Evolutionary conservation across 2,329 filamentous ascomycete genomes (phyloP), one percentile per base, ranked within the genome.

Genomic region (Rhynchosporium secalis): DNA sequence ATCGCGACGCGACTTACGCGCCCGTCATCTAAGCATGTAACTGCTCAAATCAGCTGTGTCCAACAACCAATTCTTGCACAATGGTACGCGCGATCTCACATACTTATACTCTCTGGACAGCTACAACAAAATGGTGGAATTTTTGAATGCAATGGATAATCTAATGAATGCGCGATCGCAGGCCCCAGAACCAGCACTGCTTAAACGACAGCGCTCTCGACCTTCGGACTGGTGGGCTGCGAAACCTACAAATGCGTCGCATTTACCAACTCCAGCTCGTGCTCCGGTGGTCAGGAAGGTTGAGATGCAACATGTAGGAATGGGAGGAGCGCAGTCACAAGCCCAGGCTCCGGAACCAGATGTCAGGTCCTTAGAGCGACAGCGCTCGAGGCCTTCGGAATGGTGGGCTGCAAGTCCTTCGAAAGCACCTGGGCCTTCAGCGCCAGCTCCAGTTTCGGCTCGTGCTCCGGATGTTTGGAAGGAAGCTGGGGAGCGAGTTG

Each of bases 181-280:
- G 69, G 68, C 68, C 6, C 63, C 68, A 15, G 65, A 67, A 60
- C 52, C 62, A 43, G 61, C 49, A 57, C 48, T 66, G 12, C 56
- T 66, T 46, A 72, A 72, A 51, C 65, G 71, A 43, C 66, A 70
- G 51, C 68, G 70, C n/a, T 67, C 63, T 8, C 64, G 65, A 15
- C 70, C 71, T 9, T 69, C 68, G 49, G 65, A 69, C 6, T 72
- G 67, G 68, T 73, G 70, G 71, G 68, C 64, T 46, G 69, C 58
- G 38, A 61, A 61, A 51, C 52, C 62, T 62, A 58, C 64, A 48
- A 65, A 20, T 57, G 49, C 60, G 49, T 20, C 20, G 20, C 20
- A 20, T 20, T 20, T 20, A 20, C 6, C 46, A 7, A 10, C n/a
- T 20, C 20, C 20, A 20, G 20, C 20, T 15, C 33, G 33, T 10